Percentiles rank a stretch among this genome's conserved stretches.
phyloP scores from a whole-genome alignment of 805 yeast genomes.

The Candida glaebosa region DNA sequence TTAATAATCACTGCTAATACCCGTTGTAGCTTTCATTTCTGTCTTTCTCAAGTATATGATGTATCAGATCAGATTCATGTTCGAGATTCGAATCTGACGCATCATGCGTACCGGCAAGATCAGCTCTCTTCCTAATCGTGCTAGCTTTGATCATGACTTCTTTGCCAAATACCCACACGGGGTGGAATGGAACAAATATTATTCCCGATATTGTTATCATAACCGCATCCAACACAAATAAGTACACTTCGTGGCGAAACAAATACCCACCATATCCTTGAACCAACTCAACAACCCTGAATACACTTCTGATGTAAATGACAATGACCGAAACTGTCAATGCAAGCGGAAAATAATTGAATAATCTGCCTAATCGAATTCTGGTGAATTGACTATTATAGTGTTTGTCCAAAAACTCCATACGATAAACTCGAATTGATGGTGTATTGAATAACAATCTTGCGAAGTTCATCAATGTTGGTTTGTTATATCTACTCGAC shows the following conservation, averaged over 20 bases:
- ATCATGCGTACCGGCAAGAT: slow-evolving; percentile 6
- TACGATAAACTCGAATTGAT: slow-evolving; percentile 9
- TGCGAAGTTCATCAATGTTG: slow-evolving; percentile 23
- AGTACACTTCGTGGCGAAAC: slow-evolving; percentile 31
- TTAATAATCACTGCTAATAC: too few species aligned
- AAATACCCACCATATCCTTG: slow-evolving; percentile 28
- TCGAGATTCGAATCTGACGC: background rate
- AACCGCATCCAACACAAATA: slow-evolving; percentile 37
- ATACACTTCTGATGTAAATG: slow-evolving; percentile 28
- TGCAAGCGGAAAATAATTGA: slow-evolving; percentile 7
- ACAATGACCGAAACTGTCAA: slow-evolving; percentile 25
- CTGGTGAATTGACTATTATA: slow-evolving; percentile 2
- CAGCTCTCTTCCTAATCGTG: slow-evolving; percentile 23
- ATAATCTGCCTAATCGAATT: slow-evolving; percentile 5
- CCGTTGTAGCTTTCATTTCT: too few species aligned
- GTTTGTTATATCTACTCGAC: slow-evolving; percentile 8
- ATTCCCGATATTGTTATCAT: slow-evolving; percentile 36
- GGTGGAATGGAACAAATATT: slow-evolving; percentile 39
- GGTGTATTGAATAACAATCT: slow-evolving; percentile 15
- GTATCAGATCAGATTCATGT: too few species aligned
- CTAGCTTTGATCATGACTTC: slow-evolving; percentile 19
- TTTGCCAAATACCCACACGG: slow-evolving; percentile 31
- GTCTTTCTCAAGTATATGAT: too few species aligned
- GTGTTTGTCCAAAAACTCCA: background rate
- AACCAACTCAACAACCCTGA: slow-evolving; percentile 25